phyloP scores from a whole-genome alignment of 225 moss, liverwort and hornwort species.

The Climacium dendroides region DNA sequence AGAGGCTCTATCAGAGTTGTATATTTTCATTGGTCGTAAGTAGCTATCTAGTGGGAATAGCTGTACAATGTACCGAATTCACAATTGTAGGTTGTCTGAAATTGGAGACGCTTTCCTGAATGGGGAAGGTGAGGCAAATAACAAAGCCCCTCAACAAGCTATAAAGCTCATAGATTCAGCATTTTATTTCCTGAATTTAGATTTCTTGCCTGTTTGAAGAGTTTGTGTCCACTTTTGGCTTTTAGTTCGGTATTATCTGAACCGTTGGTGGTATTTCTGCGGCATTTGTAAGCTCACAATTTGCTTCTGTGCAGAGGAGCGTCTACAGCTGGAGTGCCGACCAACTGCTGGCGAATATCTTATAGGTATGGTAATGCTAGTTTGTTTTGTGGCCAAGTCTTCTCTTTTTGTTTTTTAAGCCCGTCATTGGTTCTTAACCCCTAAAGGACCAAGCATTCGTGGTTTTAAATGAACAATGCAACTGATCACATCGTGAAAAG shows the following conservation, averaged over 20 bases:
- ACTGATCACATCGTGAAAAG: not conserved
- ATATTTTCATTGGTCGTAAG: not conserved
- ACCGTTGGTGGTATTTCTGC: not conserved
- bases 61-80: not conserved
- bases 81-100: not conserved
- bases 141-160: not conserved
- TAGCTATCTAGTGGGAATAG: not conserved
- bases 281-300: not conserved
- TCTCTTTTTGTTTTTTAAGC: not conserved
- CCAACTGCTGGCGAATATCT: slow-evolving; percentile 30
- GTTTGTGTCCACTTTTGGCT: not conserved
- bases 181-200: not conserved
- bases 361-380: not conserved
- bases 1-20: not conserved
- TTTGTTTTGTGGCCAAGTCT: not conserved
- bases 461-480: not conserved
- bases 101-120: not conserved
- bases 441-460: not conserved
- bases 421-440: not conserved
- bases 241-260: not conserved
- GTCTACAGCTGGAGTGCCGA: slow-evolving; percentile 21
- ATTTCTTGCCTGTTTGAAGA: not conserved
- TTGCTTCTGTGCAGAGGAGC: slow-evolving; percentile 8
- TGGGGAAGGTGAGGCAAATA: too few relatives aligned
- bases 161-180: not conserved